A percentile compares a stretch with the other conserved stretches of the same genome.
These are phyloP conservation scores for Yamadazyma sp. DNA, from an alignment of 1,139 yeast genomes.

Conservation along the genomic window DNA sequence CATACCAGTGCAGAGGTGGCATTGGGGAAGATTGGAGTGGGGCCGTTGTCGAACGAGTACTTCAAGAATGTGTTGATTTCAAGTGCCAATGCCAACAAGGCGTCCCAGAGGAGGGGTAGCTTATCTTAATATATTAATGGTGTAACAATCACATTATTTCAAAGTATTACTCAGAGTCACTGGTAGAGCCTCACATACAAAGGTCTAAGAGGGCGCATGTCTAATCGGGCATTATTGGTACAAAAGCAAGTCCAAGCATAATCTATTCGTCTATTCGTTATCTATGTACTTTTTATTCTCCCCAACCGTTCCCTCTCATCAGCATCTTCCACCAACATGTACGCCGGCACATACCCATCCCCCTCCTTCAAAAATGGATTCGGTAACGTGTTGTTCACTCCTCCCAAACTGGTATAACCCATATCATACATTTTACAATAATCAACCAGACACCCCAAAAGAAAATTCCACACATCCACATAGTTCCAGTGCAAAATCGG, in stretches of 20 bases:
- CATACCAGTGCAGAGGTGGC: slow-evolving; percentile 82
- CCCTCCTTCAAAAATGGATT: slow-evolving; percentile 56
- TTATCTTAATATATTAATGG: slow-evolving; percentile 7
- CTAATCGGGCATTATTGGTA: no score
- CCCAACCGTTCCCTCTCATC: slow-evolving; percentile 55
- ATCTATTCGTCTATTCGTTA: neutral
- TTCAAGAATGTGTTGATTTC: slow-evolving; percentile 36
- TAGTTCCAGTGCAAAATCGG: slow-evolving; percentile 85
- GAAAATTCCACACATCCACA: slow-evolving; percentile 72
- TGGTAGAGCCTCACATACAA: no score
- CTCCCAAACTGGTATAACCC: slow-evolving; percentile 86
- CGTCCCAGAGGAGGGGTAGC: slow-evolving; percentile 23
- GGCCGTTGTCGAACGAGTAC: slow-evolving; percentile 62
- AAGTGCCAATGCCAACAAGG: slow-evolving; percentile 29
- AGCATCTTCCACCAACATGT: slow-evolving; percentile 56
- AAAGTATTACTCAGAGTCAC: no score
- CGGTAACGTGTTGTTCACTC: slow-evolving; percentile 59
- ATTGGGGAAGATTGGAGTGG: slow-evolving; percentile 77
- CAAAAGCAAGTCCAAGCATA: neutral
- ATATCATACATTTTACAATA: slow-evolving; percentile 72
- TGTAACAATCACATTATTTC: no score
- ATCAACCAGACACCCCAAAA: slow-evolving; percentile 47
- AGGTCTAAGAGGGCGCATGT: no score
- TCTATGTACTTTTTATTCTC: slow-evolving; percentile 15
- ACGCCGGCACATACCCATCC: slow-evolving; percentile 60